Percentiles rank a stretch among this genome's conserved stretches.
Evolutionary conservation across 1,139 yeast species (phyloP).

Genomic region (Yamadazyma taylorii): DNA sequence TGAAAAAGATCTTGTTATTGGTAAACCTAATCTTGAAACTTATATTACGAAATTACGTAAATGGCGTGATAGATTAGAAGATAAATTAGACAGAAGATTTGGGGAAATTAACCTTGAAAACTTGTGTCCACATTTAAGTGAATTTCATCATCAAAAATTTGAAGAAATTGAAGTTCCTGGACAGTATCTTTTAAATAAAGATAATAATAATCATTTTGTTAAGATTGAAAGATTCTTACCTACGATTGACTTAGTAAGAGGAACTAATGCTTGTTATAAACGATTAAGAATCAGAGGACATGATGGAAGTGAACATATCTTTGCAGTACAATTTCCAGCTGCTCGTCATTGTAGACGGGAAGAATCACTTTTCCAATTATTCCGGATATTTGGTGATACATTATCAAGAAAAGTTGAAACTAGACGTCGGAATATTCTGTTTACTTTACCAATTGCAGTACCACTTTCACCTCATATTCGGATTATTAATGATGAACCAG

Average conservation of each 20-base stretch:
- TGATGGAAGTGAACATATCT: slow-evolving; percentile 88
- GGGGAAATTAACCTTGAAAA: slow-evolving; percentile 82
- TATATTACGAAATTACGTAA: slow-evolving; percentile 80
- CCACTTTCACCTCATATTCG: slow-evolving; percentile 95
- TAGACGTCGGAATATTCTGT: slow-evolving; percentile 79
- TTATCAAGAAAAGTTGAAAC: slow-evolving; percentile 82
- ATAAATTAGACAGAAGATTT: slow-evolving; percentile 80
- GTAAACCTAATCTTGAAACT: slow-evolving; percentile 86
- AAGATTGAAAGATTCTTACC: slow-evolving; percentile 94
- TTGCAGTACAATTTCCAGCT: slow-evolving; percentile 97
- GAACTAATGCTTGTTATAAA: slow-evolving; percentile 90
- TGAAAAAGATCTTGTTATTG: slow-evolving; percentile 84
- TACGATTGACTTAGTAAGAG: slow-evolving; percentile 82
- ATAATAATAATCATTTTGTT: slow-evolving; percentile 81
- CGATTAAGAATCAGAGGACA: slow-evolving; percentile 88
- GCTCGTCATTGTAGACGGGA: slow-evolving; percentile 97
- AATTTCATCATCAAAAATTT: slow-evolving; percentile 96
- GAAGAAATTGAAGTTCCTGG: slow-evolving; percentile 98
- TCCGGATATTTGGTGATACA: slow-evolving; percentile 82
- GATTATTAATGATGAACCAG: slow-evolving; percentile 79
- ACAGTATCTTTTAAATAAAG: slow-evolving; percentile 83
- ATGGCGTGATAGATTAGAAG: slow-evolving; percentile 94
- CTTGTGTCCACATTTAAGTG: slow-evolving; percentile 91
- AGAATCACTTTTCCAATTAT: slow-evolving; percentile 88
- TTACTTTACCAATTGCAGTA: slow-evolving; percentile 88